Conservation (phyloP, 306 rosid species). For the cucumber (Cucumis sativus) region Cucumber_9930_V3 NC_026655.2:2595001-2595500, state of each 20-base stretch:
- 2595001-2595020: not conserved
- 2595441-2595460: constrained; percentile 1
- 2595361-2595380: not conserved
- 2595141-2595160: not conserved
- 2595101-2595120: not conserved
- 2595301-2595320: not conserved
- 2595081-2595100: not conserved
- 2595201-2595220: not conserved
- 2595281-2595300: not conserved
- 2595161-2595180: not conserved
- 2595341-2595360: not conserved
- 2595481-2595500: constrained; percentile 34
- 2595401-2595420: constrained; percentile 2
- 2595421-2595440: constrained; percentile 4
- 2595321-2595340: not conserved
- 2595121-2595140: not conserved
- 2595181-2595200: not conserved
- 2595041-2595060: not conserved
- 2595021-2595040: not conserved
- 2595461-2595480: constrained; percentile 9
- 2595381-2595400: not conserved
- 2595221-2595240: not conserved
- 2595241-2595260: not conserved
- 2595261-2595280: not conserved
- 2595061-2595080: not conserved